phyloP scores from a whole-genome alignment of 2,329 filamentous ascomycete species.

The Daldinia sp. region DNA sequence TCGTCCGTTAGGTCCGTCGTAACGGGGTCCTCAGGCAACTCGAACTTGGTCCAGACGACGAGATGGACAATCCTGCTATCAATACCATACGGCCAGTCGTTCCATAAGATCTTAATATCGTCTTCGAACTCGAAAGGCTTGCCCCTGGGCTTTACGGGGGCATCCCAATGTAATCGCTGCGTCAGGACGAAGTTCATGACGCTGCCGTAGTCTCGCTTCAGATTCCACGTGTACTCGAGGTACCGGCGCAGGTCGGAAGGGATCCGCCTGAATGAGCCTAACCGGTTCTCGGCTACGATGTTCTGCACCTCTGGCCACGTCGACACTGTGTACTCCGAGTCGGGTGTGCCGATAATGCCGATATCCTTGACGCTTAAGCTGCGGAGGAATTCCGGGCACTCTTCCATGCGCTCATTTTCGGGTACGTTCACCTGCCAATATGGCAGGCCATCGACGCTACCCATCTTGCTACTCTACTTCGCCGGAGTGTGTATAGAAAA shows the following conservation, averaged over 20 bases:
- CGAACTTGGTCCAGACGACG: constrained; percentile 93
- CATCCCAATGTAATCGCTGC: constrained; percentile 74
- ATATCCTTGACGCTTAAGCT: constrained; percentile 73
- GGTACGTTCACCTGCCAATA: constrained; percentile 90
- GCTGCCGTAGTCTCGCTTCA: constrained; percentile 75
- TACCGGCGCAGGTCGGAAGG: constrained; percentile 84
- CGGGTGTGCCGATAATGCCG: constrained; percentile 73
- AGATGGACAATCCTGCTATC: constrained; percentile 81
- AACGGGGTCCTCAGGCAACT: constrained; percentile 71
- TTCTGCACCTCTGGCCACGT: constrained; percentile 75
- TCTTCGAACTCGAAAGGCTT: constrained; percentile 55
- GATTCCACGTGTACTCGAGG: constrained; percentile 69
- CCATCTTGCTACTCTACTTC: constrained; percentile 45
- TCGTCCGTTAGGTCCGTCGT: constrained; percentile 73
- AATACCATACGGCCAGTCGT: constrained; percentile 95
- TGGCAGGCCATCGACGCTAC: constrained; percentile 53
- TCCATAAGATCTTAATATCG: constrained; percentile 79
- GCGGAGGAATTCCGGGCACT: constrained; percentile 77
- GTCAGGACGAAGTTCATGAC: constrained; percentile 79
- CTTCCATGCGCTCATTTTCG: constrained; percentile 62
- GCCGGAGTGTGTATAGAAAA: not conserved
- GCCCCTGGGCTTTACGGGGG: constrained; percentile 49
- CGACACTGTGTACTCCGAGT: constrained; percentile 68
- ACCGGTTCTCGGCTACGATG: constrained; percentile 70
- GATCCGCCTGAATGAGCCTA: constrained; percentile 78